phyloP scores from a whole-genome alignment of 2,329 filamentous ascomycete species.

The Diaporthe amygdali region DNA sequence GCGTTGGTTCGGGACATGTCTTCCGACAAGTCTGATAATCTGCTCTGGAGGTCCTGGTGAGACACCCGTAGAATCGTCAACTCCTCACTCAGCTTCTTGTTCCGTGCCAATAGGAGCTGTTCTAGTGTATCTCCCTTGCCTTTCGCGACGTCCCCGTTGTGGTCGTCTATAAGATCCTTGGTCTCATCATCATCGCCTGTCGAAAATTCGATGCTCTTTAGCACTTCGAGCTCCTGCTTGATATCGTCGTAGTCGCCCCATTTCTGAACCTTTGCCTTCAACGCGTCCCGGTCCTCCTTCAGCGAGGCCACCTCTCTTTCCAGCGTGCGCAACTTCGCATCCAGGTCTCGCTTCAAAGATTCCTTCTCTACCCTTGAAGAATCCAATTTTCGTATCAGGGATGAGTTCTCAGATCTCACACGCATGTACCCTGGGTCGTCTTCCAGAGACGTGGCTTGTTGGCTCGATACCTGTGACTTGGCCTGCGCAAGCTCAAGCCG shows the following conservation, averaged over 20 bases:
- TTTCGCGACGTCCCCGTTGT: conserved; percentile 58
- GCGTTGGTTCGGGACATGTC: conserved; percentile 83
- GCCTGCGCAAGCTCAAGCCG: conserved; percentile 89
- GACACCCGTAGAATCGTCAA: conserved; percentile 91
- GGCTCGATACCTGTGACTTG: conserved; percentile 72
- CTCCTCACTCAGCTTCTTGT: conserved; percentile 96
- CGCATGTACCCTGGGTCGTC: conserved; percentile 91
- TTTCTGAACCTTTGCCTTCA: conserved; percentile 83
- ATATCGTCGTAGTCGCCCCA: conserved; percentile 96
- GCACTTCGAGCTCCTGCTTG: conserved; percentile 92
- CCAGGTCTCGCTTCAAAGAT: conserved; percentile 75
- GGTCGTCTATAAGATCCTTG: conserved; percentile 33
- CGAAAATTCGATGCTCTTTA: conserved; percentile 97
- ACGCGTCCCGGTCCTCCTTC: conserved; percentile 78
- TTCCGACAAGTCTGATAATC: conserved; percentile 80
- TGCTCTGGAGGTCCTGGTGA: conserved; percentile 85
- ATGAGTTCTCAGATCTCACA: conserved; percentile 90
- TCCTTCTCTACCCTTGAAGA: conserved; percentile 84
- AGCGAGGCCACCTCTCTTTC: conserved; percentile 79
- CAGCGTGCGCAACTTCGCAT: conserved; percentile 75
- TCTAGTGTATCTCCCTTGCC: conserved; percentile 82
- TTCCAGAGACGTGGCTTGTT: conserved; percentile 69
- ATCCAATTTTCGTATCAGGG: conserved; percentile 87
- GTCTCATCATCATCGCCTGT: conserved; percentile 82
- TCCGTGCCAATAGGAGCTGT: conserved; percentile 86